These are phyloP conservation scores for Termitomyces sp. DNA, from an alignment of 768 basidiomycete genomes.

Conservation along the genomic window DNA sequence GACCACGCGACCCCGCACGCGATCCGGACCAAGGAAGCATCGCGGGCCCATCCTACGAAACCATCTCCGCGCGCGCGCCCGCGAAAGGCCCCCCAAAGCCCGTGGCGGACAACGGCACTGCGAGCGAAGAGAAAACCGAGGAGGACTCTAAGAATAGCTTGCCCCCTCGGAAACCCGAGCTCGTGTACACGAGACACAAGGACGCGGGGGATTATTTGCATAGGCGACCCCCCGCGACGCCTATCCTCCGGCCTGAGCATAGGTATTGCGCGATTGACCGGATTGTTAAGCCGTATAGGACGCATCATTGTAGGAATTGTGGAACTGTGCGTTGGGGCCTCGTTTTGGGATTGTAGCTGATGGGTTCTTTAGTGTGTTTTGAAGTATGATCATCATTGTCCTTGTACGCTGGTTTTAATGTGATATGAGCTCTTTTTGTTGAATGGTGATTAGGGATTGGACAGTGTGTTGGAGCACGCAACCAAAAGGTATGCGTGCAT, in stretches of 20 bases:
- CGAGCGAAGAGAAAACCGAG: not conserved
- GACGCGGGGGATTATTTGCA: slow-evolving; percentile 16
- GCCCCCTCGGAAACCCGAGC: slow-evolving; percentile 7
- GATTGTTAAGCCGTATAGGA: slow-evolving; percentile 65
- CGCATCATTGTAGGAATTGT: slow-evolving; percentile 80
- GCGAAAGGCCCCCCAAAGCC: not conserved
- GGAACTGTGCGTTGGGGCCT: slow-evolving; percentile 57
- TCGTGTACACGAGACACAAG: not conserved
- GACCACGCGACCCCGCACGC: slow-evolving; percentile 5
- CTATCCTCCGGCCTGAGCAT: slow-evolving; percentile 53
- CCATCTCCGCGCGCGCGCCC: slow-evolving; percentile 16
- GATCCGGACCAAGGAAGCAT: slow-evolving; percentile 22
- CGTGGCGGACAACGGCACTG: not conserved
- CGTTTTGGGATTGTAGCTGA: not conserved
- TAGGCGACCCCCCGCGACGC: slow-evolving; percentile 29
- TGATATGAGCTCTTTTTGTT: not conserved
- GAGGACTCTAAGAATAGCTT: not conserved
- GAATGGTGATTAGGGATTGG: slow-evolving; percentile 65
- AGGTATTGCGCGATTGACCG: slow-evolving; percentile 62
- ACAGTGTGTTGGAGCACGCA: slow-evolving; percentile 89
- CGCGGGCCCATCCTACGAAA: slow-evolving; percentile 39
- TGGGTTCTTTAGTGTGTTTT: slow-evolving; percentile 58
- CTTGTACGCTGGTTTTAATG: slow-evolving; percentile 50
- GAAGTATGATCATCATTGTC: slow-evolving; percentile 87
- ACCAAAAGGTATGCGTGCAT: slow-evolving; percentile 61